Evolutionary conservation across 2,329 filamentous ascomycete species (phyloP), one percentile per base, ranked within the genome.

Genomic region (Sporothrix brasiliensis): DNA sequence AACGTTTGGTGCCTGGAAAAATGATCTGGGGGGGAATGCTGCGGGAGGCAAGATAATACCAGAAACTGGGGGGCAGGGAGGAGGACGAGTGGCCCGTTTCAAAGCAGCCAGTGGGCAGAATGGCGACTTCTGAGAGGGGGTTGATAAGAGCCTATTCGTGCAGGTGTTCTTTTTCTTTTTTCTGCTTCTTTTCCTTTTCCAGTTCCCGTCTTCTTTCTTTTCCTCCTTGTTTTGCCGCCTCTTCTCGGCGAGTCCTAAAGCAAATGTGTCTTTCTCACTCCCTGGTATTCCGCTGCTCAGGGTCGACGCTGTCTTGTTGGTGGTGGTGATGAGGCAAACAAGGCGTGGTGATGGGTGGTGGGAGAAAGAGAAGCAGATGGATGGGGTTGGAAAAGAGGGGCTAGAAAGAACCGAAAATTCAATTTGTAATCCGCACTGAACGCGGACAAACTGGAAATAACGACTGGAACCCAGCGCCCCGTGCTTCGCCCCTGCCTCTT

Each of bases 401-500:
- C 71, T 70, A n/a, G 34, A 69, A 50, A 71, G 67, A 73, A 69
- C 60, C 49, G 58, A 63, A 63, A 72, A 71, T 72, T 74, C 69
- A 75, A 77, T 76, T 77, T 76, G 76, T 77, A 72, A 76, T 73
- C 69, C 49, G 34, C 60, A n/a, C 41, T 16, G 21, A 30, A 60
- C n/a, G 65, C 69, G 65, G 63, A 27, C 69, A 53, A 67, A 67
- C 47, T 68, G 52, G 49, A 54, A 30, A 27, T 58, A 30, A n/a
- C n/a, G 34, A 52, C 49, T 41, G 30, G 49, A 34, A 11, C 13
- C 34, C n/a, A 41, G 21, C 14, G 47, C 16, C 66, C 66, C 52
- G 52, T 56, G 52, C 53, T 68, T 53, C 67, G 67, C 67, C 66
- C 54, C 67, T 68, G 67, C 67, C 53, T 68, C 54, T 60, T 52